These are phyloP conservation scores for Diplodia mutila DNA, from an alignment of 2,329 filamentous ascomycete species.

Conservation along the genomic window DNA sequence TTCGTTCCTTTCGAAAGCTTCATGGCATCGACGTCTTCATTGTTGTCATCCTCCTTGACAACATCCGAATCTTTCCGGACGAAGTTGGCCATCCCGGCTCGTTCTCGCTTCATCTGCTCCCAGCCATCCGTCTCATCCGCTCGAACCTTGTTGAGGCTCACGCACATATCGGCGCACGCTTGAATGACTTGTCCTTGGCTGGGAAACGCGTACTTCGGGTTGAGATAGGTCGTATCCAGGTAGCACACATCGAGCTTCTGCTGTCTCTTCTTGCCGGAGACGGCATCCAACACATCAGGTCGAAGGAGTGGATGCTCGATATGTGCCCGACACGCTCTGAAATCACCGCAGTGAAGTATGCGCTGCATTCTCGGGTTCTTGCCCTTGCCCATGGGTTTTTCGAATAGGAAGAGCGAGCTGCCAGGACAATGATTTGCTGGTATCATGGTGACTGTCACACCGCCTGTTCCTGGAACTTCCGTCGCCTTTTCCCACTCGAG, in stretches of 20 bases:
- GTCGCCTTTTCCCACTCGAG: slow-evolving; percentile 81
- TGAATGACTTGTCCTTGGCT: slow-evolving; percentile 84
- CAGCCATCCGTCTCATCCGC: slow-evolving; percentile 60
- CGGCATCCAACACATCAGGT: slow-evolving; percentile 71
- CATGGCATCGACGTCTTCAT: slow-evolving; percentile 41
- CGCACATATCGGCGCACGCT: slow-evolving; percentile 85
- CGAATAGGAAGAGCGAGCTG: slow-evolving; percentile 89
- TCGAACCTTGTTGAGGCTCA: slow-evolving; percentile 71
- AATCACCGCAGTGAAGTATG: slow-evolving; percentile 94
- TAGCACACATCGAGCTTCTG: slow-evolving; percentile 96
- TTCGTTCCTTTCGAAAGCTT: slow-evolving; percentile 38
- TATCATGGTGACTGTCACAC: slow-evolving; percentile 90
- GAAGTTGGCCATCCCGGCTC: slow-evolving; percentile 66
- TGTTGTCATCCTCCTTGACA: background rate
- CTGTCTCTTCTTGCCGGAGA: slow-evolving; percentile 72
- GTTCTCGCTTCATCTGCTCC: slow-evolving; percentile 60
- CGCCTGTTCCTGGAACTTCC: slow-evolving; percentile 79
- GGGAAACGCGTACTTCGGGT: slow-evolving; percentile 93
- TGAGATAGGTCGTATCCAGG: slow-evolving; percentile 95
- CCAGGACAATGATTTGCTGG: slow-evolving; percentile 96
- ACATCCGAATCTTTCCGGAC: slow-evolving; percentile 52
- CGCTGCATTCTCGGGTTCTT: slow-evolving; percentile 68
- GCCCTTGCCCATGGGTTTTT: slow-evolving; percentile 71
- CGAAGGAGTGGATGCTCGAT: slow-evolving; percentile 79
- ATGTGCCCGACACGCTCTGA: slow-evolving; percentile 85